Evolutionary conservation across 1,284 basidiomycete species (phyloP), one percentile per base, ranked within the genome.

Genomic region (Ustilago loliicola): DNA sequence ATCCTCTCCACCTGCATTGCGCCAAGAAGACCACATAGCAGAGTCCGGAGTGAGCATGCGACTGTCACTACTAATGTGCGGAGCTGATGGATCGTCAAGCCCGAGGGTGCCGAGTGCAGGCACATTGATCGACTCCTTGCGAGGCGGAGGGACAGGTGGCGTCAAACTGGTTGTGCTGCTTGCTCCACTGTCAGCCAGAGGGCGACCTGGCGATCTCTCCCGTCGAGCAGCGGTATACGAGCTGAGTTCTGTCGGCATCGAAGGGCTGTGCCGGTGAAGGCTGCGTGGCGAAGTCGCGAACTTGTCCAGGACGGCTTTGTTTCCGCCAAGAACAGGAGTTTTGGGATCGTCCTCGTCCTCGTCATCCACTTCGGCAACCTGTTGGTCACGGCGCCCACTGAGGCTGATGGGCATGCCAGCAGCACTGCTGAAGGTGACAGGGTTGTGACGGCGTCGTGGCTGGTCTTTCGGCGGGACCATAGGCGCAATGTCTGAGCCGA

Each of bases 251-350:
- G 66, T 71, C 10, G 72, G 76, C 59, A 72, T 29, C 1, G 76
- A 78, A 0, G 76, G 72, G 56, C 76, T 74, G 62, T 78, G 72
- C 2, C 55, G 57, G 47, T 78, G 72, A 30, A 61, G 40, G 25
- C 58, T 65, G 45, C 56, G 60, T 4, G 72, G 61, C n/a, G 76
- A 67, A 48, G 55, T 34, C 11, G 61, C 54, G 21, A 61, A 52
- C 30, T 56, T 66, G 53, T 65, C 74, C 3, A 56, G 42, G 3
- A 54, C 50, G 3, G 52, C 48, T 25, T 38, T 56, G 34, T 21
- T 51, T 23, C 48, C 50, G 13, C 61, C 59, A 8, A 77, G 45
- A 42, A 72, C 69, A 9, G 74, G 74, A 1, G 74, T 77, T 25
- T 65, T 72, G 17, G 74, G 74, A 25, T 75, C 72, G 55, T 75